Base-by-base conservation (phyloP, 305 asterid species). In the Striga hermonthica region DNA sequence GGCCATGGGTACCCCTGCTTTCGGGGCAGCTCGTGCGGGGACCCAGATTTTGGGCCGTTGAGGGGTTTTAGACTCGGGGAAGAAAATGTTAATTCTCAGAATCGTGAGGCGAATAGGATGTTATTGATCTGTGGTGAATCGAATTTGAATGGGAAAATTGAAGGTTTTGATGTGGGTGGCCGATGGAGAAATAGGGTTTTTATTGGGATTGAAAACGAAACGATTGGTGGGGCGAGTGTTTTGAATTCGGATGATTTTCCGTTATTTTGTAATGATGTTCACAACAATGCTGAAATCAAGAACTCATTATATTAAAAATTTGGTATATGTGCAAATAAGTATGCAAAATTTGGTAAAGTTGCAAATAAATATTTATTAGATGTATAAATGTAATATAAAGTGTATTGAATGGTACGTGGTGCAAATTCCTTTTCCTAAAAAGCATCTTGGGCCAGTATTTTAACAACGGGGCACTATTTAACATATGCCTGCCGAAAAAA, bases 1-100 rank as follows among this genome's bases (percentile, higher is more conserved):
- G 14, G 89, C 86, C 9, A 79, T 89, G 90, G 96, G 92, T 10
- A 89, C 96, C 41, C 96, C 96, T n/a, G 90, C 65, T 74, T 82
- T 58, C 81, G 84, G 48, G 76, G 82, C 72, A 61, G 86, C 69
- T 83, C 87, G 28, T 75, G 72, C 68, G 75, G 78, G 7, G 90
- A 86, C 74, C 77, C 92, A 62, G 92, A 89, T 61, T 74, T 83
- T 48, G 95, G 90, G 64, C 83, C 92, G 0, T 63, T 79, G 75
- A 83, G 74, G 74, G 75, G 83, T 71, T 84, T 83, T 67, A 86
- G 75, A 70, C 90, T 89, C 63, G 82, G 83, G 36, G 84, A 81
- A 45, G 90, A 76, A n/a, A 78, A n/a, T 45, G 47, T 73, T 60
- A 72, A 41, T 79, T 75, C 74, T 9, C 80, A 77, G 79, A n/a